These are phyloP conservation scores for Lachancea thermotolerans DNA, from an alignment of 805 yeast species.

Conservation along the genomic window DNA sequence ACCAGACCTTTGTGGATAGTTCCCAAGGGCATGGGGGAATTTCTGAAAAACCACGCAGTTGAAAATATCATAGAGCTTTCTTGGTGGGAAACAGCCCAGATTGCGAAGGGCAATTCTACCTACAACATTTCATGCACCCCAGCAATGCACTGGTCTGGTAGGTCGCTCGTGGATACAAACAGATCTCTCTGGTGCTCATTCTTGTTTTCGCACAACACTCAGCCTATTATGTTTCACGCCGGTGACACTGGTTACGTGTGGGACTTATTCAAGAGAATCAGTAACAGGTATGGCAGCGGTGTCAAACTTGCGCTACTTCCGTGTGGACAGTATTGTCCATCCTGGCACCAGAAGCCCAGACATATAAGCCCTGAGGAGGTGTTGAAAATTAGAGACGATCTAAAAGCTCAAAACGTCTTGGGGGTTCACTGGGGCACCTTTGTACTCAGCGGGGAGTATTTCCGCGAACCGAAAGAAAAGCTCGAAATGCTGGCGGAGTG, in stretches of 20 bases:
- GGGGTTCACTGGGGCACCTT: conserved; percentile 99
- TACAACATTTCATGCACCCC: conserved; percentile 87
- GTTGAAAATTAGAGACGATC: conserved; percentile 54
- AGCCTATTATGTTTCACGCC: conserved; percentile 78
- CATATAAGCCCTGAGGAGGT: conserved; percentile 83
- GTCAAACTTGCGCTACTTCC: conserved; percentile 70
- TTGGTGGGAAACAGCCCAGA: conserved; percentile 76
- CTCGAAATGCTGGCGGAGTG: conserved; percentile 45
- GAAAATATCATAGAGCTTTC: conserved; percentile 65
- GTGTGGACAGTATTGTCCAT: conserved; percentile 91
- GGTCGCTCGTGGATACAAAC: conserved; percentile 75
- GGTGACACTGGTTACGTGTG: conserved; percentile 91
- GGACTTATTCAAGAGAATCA: conserved; percentile 64
- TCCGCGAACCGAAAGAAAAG: conserved; percentile 68
- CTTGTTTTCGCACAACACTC: conserved; percentile 55
- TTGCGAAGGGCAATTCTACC: conserved; percentile 22
- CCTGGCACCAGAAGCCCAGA: conserved; percentile 88
- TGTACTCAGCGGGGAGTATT: conserved; percentile 80
- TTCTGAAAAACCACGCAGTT: conserved; percentile 53
- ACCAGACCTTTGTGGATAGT: conserved; percentile 66
- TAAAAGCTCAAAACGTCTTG: conserved; percentile 54
- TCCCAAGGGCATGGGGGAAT: conserved; percentile 67
- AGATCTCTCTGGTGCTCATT: conserved; percentile 85
- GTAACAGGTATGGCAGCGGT: conserved; percentile 52
- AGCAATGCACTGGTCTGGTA: conserved; percentile 96